A percentile compares a stretch with the other conserved stretches of the same genome.
Conservation (phyloP, 2,329 filamentous ascomycete genomes). For the Trichoderma atrobrunneum region DNA sequence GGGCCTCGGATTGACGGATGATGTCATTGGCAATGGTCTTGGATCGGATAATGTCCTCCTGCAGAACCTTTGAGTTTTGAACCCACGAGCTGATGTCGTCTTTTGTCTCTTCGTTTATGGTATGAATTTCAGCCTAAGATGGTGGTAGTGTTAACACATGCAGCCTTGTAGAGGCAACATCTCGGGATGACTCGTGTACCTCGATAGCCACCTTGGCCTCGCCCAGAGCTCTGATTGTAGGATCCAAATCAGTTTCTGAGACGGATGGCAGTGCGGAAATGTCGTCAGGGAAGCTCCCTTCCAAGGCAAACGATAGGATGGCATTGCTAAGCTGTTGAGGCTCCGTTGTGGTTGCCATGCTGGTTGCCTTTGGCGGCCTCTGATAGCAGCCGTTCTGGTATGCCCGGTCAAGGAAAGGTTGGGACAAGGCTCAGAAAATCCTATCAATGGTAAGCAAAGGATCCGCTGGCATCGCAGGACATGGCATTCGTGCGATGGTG, state of each 20-base stretch:
- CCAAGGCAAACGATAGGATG: conserved; percentile 40
- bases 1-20: conserved; percentile 69
- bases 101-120: conserved; percentile 72
- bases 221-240: conserved; percentile 40
- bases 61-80: conserved; percentile 75
- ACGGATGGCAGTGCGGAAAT: conserved; percentile 37
- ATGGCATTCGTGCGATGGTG: neutral
- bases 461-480: conserved; percentile 7
- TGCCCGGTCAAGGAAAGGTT: neutral
- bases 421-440: neutral
- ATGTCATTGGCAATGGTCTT: conserved; percentile 79
- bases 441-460: neutral
- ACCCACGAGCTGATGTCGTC: conserved; percentile 86
- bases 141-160: neutral
- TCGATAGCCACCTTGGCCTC: conserved; percentile 39
- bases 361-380: conserved; percentile 7
- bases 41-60: conserved; percentile 80
- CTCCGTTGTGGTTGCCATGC: conserved; percentile 34
- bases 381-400: neutral
- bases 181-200: conserved; percentile 29
- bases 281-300: conserved; percentile 42
- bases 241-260: conserved; percentile 37
- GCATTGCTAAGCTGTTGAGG: conserved; percentile 38
- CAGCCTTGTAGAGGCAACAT: too few relatives aligned
- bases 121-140: conserved; percentile 63